A percentile compares a stretch with the other conserved stretches of the same genome.
Evolutionary conservation across 1,284 basidiomycete species (phyloP).

Genomic region (Termitomyces sp.): DNA sequence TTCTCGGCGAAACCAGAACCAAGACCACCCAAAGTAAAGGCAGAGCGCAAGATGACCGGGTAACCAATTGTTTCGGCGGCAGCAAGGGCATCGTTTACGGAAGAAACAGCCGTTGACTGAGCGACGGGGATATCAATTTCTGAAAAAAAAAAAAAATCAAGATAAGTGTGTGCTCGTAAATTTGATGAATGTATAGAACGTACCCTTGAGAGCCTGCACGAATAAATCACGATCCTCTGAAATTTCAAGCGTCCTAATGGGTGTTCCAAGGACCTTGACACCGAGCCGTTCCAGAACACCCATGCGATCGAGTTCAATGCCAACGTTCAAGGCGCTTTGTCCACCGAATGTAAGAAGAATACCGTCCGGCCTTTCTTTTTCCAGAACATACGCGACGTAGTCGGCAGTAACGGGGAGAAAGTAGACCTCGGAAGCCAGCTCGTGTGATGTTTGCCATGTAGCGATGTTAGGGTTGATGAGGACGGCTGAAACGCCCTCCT

Average conservation of each 20-base stretch:
- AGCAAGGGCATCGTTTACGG: constrained; percentile 86
- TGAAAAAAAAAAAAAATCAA: constrained; percentile 26
- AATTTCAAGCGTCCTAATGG: constrained; percentile 91
- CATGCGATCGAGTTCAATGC: constrained; percentile 97
- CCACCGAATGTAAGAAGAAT: constrained; percentile 98
- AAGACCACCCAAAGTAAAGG: constrained; percentile 97
- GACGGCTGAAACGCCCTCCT: constrained; percentile 93
- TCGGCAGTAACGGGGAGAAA: constrained; percentile 96
- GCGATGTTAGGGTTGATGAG: constrained; percentile 98
- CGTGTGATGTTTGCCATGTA: constrained; percentile 95
- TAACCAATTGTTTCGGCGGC: constrained; percentile 94
- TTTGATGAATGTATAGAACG: constrained; percentile 12
- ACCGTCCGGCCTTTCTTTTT: constrained; percentile 97
- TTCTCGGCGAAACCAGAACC: constrained; percentile 98
- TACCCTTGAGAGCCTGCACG: constrained; percentile 93
- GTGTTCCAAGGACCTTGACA: constrained; percentile 93
- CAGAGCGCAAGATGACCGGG: constrained; percentile 96
- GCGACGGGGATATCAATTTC: constrained; percentile 99
- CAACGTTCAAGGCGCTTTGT: constrained; percentile 97
- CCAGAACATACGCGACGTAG: constrained; percentile 97
- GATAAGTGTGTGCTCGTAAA: constrained; percentile 1
- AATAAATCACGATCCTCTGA: constrained; percentile 98
- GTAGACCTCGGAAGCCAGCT: constrained; percentile 95
- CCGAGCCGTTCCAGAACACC: constrained; percentile 93
- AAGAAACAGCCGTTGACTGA: constrained; percentile 96